These are phyloP conservation scores for Liriodendron chinense DNA, from an alignment of 164 flowering plant species.

Conservation along the genomic window DNA sequence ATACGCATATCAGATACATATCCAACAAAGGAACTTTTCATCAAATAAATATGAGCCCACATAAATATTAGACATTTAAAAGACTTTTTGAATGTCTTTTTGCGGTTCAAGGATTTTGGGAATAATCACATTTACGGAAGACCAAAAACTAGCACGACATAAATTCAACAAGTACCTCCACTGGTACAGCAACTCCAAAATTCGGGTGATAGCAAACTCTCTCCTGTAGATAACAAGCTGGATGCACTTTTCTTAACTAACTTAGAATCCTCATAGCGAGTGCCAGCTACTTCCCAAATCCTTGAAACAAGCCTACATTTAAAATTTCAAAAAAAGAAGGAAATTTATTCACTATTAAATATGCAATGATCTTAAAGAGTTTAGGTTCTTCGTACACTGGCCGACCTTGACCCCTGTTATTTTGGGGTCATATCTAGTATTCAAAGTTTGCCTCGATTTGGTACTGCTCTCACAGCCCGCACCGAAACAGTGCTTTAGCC, in stretches of 20 bases:
- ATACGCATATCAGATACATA: no score
- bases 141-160: neutral
- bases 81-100: no score
- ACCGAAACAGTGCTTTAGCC: no score
- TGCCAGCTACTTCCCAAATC: conserved; percentile 73
- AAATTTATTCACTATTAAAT: neutral
- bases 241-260: conserved; percentile 53
- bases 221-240: conserved; percentile 31
- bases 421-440: no score
- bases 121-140: neutral
- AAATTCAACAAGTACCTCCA: conserved; percentile 46
- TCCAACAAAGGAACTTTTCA: no score
- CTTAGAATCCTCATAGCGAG: conserved; percentile 59
- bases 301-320: conserved; percentile 59
- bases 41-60: no score
- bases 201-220: conserved; percentile 32
- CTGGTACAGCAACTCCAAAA: conserved; percentile 59
- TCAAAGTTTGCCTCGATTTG: no score
- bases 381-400: neutral
- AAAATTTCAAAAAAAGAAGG: neutral
- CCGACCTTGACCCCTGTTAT: no score
- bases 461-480: no score
- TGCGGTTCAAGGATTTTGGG: neutral
- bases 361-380: neutral
- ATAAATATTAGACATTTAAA: no score